phyloP scores from a whole-genome alignment of 2,329 filamentous ascomycete genomes.

The Monosporascus sp. region DNA sequence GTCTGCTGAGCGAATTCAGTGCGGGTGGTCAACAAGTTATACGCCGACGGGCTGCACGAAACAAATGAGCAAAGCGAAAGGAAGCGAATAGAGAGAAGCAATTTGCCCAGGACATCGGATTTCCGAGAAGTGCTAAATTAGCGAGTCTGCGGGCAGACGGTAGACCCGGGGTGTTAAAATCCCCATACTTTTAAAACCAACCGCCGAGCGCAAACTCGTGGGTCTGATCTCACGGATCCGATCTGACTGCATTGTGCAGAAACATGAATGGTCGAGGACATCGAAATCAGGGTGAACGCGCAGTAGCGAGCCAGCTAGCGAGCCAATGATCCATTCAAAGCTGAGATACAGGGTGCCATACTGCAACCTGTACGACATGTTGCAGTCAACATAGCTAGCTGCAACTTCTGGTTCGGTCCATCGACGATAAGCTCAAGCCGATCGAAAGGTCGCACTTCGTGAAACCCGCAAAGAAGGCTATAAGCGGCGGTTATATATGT shows the following conservation, averaged over 20 bases:
- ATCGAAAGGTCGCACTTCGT: too few species aligned
- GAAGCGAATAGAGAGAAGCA: too few species aligned
- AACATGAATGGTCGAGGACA: conserved; percentile 7
- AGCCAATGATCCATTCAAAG: neutral
- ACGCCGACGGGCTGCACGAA: too few species aligned
- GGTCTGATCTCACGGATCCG: neutral
- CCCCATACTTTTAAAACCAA: neutral
- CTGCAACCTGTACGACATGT: conserved; percentile 6
- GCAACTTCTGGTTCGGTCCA: neutral
- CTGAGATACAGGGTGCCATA: conserved; percentile 1
- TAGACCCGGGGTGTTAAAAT: too few species aligned
- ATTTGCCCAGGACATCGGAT: neutral
- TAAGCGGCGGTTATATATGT: too few species aligned
- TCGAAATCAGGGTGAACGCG: conserved; percentile 9
- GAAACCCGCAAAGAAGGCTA: too few species aligned
- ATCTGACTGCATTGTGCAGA: neutral
- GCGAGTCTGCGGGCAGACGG: too few species aligned
- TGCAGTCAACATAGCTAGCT: neutral
- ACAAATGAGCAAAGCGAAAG: too few species aligned
- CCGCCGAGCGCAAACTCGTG: neutral
- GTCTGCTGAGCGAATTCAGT: neutral
- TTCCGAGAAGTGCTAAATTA: neutral
- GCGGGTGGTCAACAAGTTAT: too few species aligned
- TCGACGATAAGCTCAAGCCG: too few species aligned
- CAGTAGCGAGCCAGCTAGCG: conserved; percentile 11